These are phyloP conservation scores for Celoporthe dispersa DNA, from an alignment of 2,329 filamentous ascomycete species.

Conservation along the genomic window DNA sequence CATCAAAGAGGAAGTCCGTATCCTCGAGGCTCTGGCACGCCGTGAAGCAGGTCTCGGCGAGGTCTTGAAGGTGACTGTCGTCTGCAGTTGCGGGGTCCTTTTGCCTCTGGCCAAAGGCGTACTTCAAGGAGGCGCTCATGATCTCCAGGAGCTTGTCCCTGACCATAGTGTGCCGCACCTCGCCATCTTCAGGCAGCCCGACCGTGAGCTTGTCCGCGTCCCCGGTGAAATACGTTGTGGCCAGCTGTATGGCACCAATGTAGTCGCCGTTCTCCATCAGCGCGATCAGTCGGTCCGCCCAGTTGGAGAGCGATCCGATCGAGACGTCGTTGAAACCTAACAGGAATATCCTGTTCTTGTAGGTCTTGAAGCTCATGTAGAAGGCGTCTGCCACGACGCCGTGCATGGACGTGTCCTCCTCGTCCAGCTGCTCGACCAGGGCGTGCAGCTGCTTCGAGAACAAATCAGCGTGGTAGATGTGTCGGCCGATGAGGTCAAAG, in stretches of 20 bases:
- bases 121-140: conserved; percentile 88
- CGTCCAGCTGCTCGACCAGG: conserved; percentile 86
- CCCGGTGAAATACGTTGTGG: conserved; percentile 89
- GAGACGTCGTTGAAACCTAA: conserved; percentile 93
- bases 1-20: conserved; percentile 84
- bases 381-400: conserved; percentile 97
- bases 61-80: conserved; percentile 69
- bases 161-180: conserved; percentile 77
- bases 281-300: conserved; percentile 91
- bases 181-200: conserved; percentile 84
- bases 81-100: conserved; percentile 51
- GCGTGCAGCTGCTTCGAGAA: conserved; percentile 86
- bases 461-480: conserved; percentile 88
- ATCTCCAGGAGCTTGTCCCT: conserved; percentile 90
- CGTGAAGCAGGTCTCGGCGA: conserved; percentile 81
- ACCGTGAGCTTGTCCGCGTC: conserved; percentile 93
- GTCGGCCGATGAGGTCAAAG: conserved; percentile 87
- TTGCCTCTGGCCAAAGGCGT: conserved; percentile 75
- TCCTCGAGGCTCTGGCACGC: conserved; percentile 81
- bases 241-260: conserved; percentile 85
- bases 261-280: conserved; percentile 98
- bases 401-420: conserved; percentile 87
- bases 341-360: conserved; percentile 91
- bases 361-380: conserved; percentile 95
- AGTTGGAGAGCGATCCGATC: conserved; percentile 91